phyloP scores from a whole-genome alignment of 257 asterid genomes.

The Solanum chilense region DNA sequence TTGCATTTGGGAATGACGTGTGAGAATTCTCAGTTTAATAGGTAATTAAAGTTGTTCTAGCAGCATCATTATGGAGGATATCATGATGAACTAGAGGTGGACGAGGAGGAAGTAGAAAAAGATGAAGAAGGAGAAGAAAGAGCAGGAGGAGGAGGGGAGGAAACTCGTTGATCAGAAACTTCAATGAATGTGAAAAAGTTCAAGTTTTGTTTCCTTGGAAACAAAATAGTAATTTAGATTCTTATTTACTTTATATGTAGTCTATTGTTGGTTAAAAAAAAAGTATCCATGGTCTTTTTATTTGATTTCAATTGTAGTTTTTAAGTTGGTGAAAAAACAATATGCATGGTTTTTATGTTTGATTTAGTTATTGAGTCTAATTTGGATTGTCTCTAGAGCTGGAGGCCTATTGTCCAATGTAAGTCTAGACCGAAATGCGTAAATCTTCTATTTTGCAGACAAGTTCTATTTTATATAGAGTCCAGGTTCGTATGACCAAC shows the following conservation, averaged over 20 bases:
- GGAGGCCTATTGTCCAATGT: background rate
- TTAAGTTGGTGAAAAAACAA: background rate
- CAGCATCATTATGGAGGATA: background rate
- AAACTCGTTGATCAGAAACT: background rate
- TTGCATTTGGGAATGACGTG: slow-evolving; percentile 6
- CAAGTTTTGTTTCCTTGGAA: background rate
- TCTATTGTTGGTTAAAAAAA: background rate
- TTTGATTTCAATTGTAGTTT: background rate
- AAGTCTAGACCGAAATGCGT: background rate
- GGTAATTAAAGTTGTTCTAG: too few relatives aligned
- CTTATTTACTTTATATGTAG: background rate
- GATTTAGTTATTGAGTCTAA: background rate
- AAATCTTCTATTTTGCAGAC: background rate
- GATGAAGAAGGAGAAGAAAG: too few relatives aligned
- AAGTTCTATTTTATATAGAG: background rate
- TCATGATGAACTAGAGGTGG: background rate
- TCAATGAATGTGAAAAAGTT: background rate
- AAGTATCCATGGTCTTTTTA: background rate
- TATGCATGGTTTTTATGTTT: background rate
- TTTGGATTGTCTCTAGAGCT: background rate
- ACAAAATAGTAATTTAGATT: background rate
- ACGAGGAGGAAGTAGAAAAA: background rate
- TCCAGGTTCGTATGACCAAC: background rate
- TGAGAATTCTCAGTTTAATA: background rate
- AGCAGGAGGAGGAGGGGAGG: background rate